Conservation (phyloP, 345 rosid species). For the Ceriops zippeliana region DNA sequence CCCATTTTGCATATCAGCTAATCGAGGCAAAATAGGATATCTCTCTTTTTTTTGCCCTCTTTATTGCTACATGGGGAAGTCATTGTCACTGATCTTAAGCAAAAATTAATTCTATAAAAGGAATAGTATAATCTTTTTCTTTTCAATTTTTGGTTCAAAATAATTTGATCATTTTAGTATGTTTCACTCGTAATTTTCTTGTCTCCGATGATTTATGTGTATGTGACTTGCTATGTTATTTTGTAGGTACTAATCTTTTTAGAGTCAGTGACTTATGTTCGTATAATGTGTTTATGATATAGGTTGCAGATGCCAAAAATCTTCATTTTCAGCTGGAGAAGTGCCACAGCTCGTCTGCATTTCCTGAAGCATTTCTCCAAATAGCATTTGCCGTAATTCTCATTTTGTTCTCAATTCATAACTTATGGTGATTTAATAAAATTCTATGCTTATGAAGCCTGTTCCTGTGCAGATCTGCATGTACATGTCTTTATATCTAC, state of each 20-base stretch:
- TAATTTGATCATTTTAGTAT: not conserved
- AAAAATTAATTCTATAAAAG: not conserved
- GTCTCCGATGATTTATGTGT: conserved; percentile 1
- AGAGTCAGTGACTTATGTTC: not conserved
- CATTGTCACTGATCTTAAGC: not conserved
- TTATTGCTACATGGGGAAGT: too few species aligned
- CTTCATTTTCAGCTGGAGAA: conserved; percentile 67
- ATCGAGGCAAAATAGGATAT: not conserved
- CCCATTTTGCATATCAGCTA: too few species aligned
- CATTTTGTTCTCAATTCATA: not conserved
- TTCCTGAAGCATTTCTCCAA: conserved; percentile 89
- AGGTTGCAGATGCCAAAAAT: conserved; percentile 98
- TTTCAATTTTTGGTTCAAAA: not conserved
- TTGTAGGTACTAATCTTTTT: not conserved
- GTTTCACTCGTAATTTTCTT: not conserved
- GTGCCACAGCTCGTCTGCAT: conserved; percentile 52
- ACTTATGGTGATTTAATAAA: not conserved
- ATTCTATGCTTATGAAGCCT: not conserved
- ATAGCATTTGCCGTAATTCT: conserved; percentile 83
- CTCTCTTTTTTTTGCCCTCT: too few species aligned
- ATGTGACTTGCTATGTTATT: not conserved
- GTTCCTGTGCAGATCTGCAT: not conserved
- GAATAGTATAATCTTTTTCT: not conserved
- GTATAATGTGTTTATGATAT: conserved; percentile 18
- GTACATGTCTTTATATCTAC: not conserved